Evolutionary conservation across 768 basidiomycete genomes (phyloP).

Genomic region (Harrya chromipes): DNA sequence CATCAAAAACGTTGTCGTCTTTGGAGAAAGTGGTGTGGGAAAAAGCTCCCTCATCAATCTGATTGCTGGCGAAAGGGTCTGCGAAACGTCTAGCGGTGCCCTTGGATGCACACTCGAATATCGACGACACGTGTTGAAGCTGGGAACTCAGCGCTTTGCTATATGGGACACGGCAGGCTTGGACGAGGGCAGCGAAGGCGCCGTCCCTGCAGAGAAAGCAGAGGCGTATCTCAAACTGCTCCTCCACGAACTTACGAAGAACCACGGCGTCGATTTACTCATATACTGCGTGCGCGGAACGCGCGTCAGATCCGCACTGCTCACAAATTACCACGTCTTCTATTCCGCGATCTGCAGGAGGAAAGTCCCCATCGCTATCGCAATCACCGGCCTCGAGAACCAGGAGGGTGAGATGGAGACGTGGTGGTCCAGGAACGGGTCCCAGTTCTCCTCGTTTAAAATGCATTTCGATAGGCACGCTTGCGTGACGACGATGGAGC

Average conservation of each 20-base stretch:
- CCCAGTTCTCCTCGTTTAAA: slow-evolving; percentile 22
- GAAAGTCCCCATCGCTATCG: slow-evolving; percentile 38
- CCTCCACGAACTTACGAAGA: slow-evolving; percentile 13
- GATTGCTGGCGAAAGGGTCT: slow-evolving; percentile 9
- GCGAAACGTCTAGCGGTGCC: slow-evolving; percentile 20
- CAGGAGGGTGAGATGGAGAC: slow-evolving; percentile 26
- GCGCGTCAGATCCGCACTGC: slow-evolving; percentile 16
- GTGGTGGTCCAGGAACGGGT: slow-evolving; percentile 31
- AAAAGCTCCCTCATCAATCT: slow-evolving; percentile 25
- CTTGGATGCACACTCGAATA: slow-evolving; percentile 19
- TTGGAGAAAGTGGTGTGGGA: slow-evolving; percentile 24
- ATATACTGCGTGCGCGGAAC: slow-evolving; percentile 30
- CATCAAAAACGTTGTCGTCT: slow-evolving; percentile 18
- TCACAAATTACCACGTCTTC: slow-evolving; percentile 38
- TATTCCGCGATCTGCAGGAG: slow-evolving; percentile 37
- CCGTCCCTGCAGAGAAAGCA: slow-evolving; percentile 22
- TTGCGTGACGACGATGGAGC: slow-evolving; percentile 36
- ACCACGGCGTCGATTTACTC: slow-evolving; percentile 19
- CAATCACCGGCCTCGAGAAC: slow-evolving; percentile 39
- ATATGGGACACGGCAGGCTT: slow-evolving; percentile 29
- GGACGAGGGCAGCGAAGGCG: slow-evolving; percentile 20
- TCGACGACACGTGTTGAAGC: slow-evolving; percentile 5
- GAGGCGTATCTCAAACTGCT: slow-evolving; percentile 29
- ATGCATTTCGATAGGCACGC: slow-evolving; percentile 37
- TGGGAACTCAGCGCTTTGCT: slow-evolving; percentile 10